Evolutionary conservation across 768 basidiomycete species (phyloP).

Genomic region (Podaxis mareebaensis): DNA sequence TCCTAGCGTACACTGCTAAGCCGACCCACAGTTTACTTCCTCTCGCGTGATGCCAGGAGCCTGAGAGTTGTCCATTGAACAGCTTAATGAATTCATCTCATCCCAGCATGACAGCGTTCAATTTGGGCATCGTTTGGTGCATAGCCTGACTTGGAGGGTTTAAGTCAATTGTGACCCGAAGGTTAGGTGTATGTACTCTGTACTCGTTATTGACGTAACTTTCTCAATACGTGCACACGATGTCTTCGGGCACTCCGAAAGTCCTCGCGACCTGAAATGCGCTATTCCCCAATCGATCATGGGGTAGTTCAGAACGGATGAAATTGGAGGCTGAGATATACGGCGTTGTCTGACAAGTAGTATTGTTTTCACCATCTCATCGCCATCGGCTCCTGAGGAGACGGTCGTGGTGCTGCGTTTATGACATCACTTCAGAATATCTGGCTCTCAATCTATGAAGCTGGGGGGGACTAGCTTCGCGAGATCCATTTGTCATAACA

Average conservation of each 20-base stretch:
- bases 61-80: not conserved
- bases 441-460: not conserved
- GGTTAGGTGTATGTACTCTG: not conserved
- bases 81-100: not conserved
- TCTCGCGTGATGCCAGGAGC: not conserved
- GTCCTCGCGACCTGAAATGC: not conserved
- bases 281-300: not conserved
- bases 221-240: not conserved
- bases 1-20: not conserved
- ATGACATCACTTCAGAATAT: not conserved
- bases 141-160: not conserved
- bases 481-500: no score
- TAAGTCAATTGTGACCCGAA: not conserved
- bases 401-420: not conserved
- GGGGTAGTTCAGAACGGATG: not conserved
- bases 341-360: not conserved
- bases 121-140: not conserved
- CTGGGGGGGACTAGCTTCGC: no score
- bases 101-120: not conserved
- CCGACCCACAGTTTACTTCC: not conserved
- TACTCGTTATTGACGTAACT: not conserved
- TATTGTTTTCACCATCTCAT: not conserved
- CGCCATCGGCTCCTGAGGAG: not conserved
- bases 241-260: slow-evolving; percentile 7
- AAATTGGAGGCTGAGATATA: not conserved